Conservation (phyloP, 2,329 filamentous ascomycete genomes). For the Calonectria pseudoturangicola region DNA sequence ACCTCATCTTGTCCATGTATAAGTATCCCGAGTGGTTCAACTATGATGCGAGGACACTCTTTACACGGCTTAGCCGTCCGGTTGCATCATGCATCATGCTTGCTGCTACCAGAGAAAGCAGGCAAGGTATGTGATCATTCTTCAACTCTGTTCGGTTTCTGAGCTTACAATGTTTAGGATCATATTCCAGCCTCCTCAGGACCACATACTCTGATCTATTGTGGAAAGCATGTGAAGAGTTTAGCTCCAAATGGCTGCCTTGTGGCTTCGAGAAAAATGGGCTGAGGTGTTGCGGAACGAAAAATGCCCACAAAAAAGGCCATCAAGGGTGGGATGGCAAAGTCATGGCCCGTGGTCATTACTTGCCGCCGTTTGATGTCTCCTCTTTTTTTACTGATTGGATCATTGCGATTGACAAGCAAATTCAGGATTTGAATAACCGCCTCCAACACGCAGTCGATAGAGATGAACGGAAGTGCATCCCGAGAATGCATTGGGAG, state of each 20-base stretch:
- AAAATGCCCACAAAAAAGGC: constrained; percentile 15
- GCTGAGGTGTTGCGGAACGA: neutral
- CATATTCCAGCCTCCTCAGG: constrained; percentile 19
- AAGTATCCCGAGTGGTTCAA: neutral
- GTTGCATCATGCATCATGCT: constrained; percentile 27
- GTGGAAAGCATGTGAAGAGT: constrained; percentile 20
- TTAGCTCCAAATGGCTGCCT: constrained; percentile 21
- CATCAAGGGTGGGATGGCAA: constrained; percentile 21
- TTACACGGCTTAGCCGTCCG: constrained; percentile 9
- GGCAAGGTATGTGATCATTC: neutral
- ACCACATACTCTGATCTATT: neutral
- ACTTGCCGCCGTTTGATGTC: neutral
- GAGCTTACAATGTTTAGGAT: neutral
- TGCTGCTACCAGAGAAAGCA: constrained; percentile 15
- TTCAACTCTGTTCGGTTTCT: neutral
- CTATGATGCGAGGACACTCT: neutral
- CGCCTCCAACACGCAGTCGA: neutral
- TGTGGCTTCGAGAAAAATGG: constrained; percentile 23
- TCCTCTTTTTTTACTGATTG: neutral
- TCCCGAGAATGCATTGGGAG: constrained; percentile 10
- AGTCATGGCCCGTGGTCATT: constrained; percentile 2
- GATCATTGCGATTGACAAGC: constrained; percentile 11
- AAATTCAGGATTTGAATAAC: constrained; percentile 10
- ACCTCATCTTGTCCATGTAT: constrained; percentile 29
- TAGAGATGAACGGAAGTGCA: constrained; percentile 11